Base-by-base conservation (phyloP, 805 yeast species). In the Spathaspora sp. region DNA sequence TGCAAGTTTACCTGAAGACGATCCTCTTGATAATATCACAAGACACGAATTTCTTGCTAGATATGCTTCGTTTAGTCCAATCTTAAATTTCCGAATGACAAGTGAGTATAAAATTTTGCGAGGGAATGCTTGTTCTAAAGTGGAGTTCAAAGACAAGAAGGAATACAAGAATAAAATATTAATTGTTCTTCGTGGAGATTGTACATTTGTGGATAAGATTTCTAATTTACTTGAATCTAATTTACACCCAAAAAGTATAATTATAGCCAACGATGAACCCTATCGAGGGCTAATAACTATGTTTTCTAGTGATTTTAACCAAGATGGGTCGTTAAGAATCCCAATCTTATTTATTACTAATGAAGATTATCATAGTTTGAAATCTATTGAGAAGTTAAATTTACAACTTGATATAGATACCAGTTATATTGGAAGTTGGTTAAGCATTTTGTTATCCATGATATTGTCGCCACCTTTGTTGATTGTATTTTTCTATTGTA, bases 201-300 rank as follows among this genome's bases (percentile, higher is more conserved):
- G 86, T 64, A 73, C 82, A 19, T 80, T 83, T 59, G 80, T 77
- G 46, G 72, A 72, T 14, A 83, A 83, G 57, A 78, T 82, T 16
- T 58, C 67, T 40, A 70, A 73, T 50, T 58, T 83, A 48, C 68
- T 80, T 51, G 60, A 62, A 1, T 66, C 71, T 1, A 64, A 61
- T 10, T 49, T 65, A 44, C 54, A 53, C 12, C 86, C 86, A 0
- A 60, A 54, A 12, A 81, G 81, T 5, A 79, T 82, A 10, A 65
- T 83, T n/a, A 74, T 83, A 8, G 86, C 83, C 31, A 83, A 82
- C 60, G 75, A 80, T 58, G 76, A 69, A 51, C 76, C 77, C 6
- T 60, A 62, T 39, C 61, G 70, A 17, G 78, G 81, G 6, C 67
- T 80, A 49, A 70, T 82, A 20, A 80, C 84, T 20, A 82, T 81